Base-by-base conservation (phyloP, 805 yeast genomes). In the Ogataea populi-albae region DNA sequence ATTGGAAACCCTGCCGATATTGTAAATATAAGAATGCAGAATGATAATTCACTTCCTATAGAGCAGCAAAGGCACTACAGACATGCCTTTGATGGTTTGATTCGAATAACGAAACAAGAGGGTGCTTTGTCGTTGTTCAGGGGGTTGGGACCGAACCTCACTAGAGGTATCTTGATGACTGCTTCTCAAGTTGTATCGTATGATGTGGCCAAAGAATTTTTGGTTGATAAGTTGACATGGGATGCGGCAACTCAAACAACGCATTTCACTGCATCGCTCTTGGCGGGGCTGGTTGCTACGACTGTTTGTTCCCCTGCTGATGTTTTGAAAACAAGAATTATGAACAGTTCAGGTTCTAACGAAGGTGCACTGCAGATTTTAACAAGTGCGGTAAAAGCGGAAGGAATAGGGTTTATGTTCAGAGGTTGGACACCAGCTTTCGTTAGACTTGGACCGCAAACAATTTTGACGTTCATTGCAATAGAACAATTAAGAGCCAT, bases 251-350 rank as follows among this genome's bases (percentile, higher is more conserved):
- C 79, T 35, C 75, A 77, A 45, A 50, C 78, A 0, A 86, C 95
- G 3, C 95, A 86, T 59, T 86, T 86, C 53, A 57, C 79, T 22
- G 86, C 95, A 0, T 81, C 91, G 4, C 65, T 86, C 42, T 53
- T 82, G 44, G 95, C 96, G 1, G 95, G 95, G 12, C 64, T 86
- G 23, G 86, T 86, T 4, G 96, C 96, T 5, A 86, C 96, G 0
- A 87, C 96, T 0, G 83, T 86, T 14, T 87, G 95, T 57, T 85
- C 95, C 2, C 96, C 96, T 1, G 95, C 89, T 7, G 96, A 86
- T 60, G 96, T 86, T 3, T 79, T 86, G 32, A 87, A 87, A 60
- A 87, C 96, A 2, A 69, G 94, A 53, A 83, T 86, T 40, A 86
- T 86, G 96, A 81, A 84, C 61, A 74, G 73, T 25, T 67, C 72